A percentile compares a stretch with the other conserved stretches of the same genome.
Evolutionary conservation across 768 basidiomycete species (phyloP).

Genomic region (Ramaria sp.): DNA sequence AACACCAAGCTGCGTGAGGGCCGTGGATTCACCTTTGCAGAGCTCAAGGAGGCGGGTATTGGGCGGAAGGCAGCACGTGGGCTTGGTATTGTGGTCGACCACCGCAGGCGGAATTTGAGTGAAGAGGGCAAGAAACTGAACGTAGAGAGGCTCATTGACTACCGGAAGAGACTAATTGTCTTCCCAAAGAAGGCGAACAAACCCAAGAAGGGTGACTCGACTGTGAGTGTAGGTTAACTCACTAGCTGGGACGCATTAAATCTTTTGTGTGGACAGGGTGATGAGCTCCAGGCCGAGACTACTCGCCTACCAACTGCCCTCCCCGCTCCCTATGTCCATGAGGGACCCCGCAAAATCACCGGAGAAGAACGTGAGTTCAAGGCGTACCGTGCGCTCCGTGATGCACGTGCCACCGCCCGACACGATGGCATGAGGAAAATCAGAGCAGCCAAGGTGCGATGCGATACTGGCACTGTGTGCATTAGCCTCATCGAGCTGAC

Average conservation of each 20-base stretch:
- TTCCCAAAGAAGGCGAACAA: conserved; percentile 95
- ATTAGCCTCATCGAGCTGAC: background rate
- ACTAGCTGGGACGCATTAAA: conserved; percentile 8
- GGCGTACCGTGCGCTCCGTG: conserved; percentile 83
- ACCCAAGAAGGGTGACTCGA: conserved; percentile 91
- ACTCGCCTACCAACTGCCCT: conserved; percentile 61
- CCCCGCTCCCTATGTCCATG: conserved; percentile 54
- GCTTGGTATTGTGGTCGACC: conserved; percentile 93
- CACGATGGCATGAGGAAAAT: conserved; percentile 83
- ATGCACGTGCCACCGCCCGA: conserved; percentile 69
- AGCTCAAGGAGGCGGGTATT: conserved; percentile 94
- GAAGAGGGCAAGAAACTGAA: conserved; percentile 96
- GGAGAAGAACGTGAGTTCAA: conserved; percentile 80
- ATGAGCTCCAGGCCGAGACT: conserved; percentile 69
- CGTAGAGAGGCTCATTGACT: conserved; percentile 86
- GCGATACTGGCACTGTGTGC: background rate
- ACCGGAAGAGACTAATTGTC: conserved; percentile 87
- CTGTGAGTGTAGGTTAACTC: conserved; percentile 40
- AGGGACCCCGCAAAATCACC: conserved; percentile 89
- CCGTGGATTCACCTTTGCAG: conserved; percentile 88
- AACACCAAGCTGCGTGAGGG: conserved; percentile 96
- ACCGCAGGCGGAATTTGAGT: conserved; percentile 90
- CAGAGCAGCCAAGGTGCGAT: conserved; percentile 71
- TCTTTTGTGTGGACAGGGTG: conserved; percentile 40
- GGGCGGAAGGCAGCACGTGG: conserved; percentile 87